Evolutionary conservation across 2,329 filamentous ascomycete species (phyloP).

Genomic region (Beauveria bassiana): DNA sequence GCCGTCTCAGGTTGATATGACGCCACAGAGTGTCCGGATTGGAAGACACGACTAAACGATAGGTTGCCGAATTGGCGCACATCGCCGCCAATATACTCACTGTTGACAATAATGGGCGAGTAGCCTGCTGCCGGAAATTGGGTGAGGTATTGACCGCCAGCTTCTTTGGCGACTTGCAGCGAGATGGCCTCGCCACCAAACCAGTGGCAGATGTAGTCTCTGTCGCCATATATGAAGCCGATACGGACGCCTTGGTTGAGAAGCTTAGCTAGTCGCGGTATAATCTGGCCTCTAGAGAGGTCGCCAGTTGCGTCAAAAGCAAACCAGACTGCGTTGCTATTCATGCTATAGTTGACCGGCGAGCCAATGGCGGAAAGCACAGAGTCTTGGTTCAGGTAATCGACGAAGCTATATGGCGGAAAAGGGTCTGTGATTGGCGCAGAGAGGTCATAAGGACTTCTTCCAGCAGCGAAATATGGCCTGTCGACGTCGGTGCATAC

Average conservation of each 20-base stretch:
- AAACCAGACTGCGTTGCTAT: constrained; percentile 36
- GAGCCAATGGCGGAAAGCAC: constrained; percentile 55
- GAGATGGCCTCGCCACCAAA: constrained; percentile 69
- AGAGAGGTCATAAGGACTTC: constrained; percentile 55
- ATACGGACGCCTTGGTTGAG: constrained; percentile 58
- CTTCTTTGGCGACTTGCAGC: constrained; percentile 47
- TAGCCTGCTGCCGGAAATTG: constrained; percentile 63
- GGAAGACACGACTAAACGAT: constrained; percentile 58
- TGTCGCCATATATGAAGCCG: constrained; percentile 62
- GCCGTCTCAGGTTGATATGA: constrained; percentile 54
- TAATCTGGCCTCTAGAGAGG: constrained; percentile 54
- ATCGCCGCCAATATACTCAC: constrained; percentile 59
- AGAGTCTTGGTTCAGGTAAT: constrained; percentile 55
- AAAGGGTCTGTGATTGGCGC: constrained; percentile 50
- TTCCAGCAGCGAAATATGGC: constrained; percentile 47
- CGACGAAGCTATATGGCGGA: constrained; percentile 51
- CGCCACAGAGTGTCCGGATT: constrained; percentile 56
- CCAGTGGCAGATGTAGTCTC: constrained; percentile 59
- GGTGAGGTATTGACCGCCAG: constrained; percentile 37
- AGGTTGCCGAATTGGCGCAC: constrained; percentile 73
- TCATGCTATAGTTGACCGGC: constrained; percentile 50
- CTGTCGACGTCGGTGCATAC: constrained; percentile 43
- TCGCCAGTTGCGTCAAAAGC: constrained; percentile 48
- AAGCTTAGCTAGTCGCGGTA: constrained; percentile 51
- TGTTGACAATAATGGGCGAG: constrained; percentile 61